A percentile compares a stretch with the other conserved stretches of the same genome.
These are phyloP conservation scores for Papiliotrema terrestris DNA, from an alignment of 1,284 basidiomycete genomes.

Conservation along the genomic window DNA sequence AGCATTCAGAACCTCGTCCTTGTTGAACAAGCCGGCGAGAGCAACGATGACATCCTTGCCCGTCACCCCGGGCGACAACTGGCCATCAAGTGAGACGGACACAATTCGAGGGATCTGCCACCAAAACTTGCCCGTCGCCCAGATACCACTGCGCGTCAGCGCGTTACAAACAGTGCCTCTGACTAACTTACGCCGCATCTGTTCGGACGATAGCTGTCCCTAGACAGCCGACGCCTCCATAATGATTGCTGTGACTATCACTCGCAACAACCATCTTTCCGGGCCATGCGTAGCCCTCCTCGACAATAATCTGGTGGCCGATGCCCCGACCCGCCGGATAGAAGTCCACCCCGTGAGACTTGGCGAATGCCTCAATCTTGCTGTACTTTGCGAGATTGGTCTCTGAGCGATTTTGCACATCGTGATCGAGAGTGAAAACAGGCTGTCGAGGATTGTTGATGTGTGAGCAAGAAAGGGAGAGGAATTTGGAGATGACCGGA, in stretches of 20 bases:
- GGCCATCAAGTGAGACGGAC: slow-evolving; percentile 85
- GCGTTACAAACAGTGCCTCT: background rate
- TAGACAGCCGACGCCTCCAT: slow-evolving; percentile 94
- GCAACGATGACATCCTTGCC: slow-evolving; percentile 99
- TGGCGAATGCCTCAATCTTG: slow-evolving; percentile 86
- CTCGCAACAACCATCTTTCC: slow-evolving; percentile 89
- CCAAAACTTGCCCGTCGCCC: slow-evolving; percentile 99
- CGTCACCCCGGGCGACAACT: slow-evolving; percentile 81
- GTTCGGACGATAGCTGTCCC: slow-evolving; percentile 95
- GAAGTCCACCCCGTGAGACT: slow-evolving; percentile 84
- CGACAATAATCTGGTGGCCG: slow-evolving; percentile 90
- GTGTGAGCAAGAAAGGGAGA: slow-evolving; percentile 85
- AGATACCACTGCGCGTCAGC: slow-evolving; percentile 61
- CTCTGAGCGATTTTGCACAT: slow-evolving; percentile 93
- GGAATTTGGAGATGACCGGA: slow-evolving; percentile 95
- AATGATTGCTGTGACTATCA: slow-evolving; percentile 94
- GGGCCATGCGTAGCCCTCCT: slow-evolving; percentile 95
- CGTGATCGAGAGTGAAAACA: slow-evolving; percentile 96
- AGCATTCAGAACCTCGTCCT: slow-evolving; percentile 96
- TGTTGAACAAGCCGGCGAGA: slow-evolving; percentile 92
- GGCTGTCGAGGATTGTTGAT: slow-evolving; percentile 71
- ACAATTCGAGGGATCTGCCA: slow-evolving; percentile 98
- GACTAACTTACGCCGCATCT: slow-evolving; percentile 45
- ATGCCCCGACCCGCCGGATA: slow-evolving; percentile 98
- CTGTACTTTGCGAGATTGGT: slow-evolving; percentile 94